These are phyloP conservation scores for Aspergillus bridgeri DNA, from an alignment of 495 filamentous ascomycete genomes.

Conservation along the genomic window DNA sequence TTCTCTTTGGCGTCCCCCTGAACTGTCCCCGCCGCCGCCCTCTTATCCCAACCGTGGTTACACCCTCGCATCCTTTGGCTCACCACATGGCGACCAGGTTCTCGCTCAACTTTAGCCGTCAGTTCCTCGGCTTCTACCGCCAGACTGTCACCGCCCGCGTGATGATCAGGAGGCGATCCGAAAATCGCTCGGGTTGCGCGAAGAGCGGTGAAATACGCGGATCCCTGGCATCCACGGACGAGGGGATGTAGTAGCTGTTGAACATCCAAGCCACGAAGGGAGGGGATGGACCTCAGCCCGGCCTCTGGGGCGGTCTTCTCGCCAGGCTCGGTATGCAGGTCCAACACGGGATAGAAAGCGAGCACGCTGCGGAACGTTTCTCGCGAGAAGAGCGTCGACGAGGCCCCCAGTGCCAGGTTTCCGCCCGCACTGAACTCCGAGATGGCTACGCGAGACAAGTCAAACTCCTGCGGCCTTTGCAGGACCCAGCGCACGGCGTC, in stretches of 20 bases:
- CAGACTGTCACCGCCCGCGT: conserved; percentile 42
- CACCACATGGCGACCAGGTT: conserved; percentile 35
- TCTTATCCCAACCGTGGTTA: conserved; percentile 42
- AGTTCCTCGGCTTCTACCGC: conserved; percentile 41
- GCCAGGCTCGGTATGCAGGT: conserved; percentile 24
- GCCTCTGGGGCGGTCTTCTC: conserved; percentile 27
- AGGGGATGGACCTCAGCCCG: conserved; percentile 22
- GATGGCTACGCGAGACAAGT: conserved; percentile 33
- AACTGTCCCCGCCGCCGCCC: conserved; percentile 20
- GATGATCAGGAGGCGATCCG: conserved; percentile 39
- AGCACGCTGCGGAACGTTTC: conserved; percentile 40
- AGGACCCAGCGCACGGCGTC: conserved; percentile 38
- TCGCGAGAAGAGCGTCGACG: conserved; percentile 34
- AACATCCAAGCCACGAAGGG: conserved; percentile 27
- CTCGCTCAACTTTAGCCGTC: conserved; percentile 29
- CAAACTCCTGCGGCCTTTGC: conserved; percentile 29
- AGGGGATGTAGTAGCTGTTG: conserved; percentile 31
- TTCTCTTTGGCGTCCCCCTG: conserved; percentile 31
- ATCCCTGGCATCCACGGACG: conserved; percentile 33
- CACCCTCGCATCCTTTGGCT: conserved; percentile 37
- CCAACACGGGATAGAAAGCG: conserved; percentile 40
- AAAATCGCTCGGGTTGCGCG: conserved; percentile 35
- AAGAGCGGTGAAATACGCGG: conserved; percentile 46
- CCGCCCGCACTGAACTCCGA: conserved; percentile 47
- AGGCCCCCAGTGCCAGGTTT: conserved; percentile 40